Evolutionary conservation across 305 asterid genomes (phyloP), one percentile per base, ranked within the genome.

Genomic region (Nicotiana rustica): DNA sequence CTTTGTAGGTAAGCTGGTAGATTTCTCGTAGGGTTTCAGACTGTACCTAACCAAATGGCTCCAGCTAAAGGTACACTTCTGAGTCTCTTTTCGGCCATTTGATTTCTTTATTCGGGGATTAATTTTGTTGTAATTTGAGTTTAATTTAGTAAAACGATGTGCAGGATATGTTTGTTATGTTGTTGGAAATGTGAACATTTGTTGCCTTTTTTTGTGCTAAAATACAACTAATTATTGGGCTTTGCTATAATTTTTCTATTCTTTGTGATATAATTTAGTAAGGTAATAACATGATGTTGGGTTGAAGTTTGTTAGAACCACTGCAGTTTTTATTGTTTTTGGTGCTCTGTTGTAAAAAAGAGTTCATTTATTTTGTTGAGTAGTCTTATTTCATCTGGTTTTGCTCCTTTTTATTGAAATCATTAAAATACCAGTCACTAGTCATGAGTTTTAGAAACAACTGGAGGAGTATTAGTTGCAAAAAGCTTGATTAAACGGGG

Each of bases 61-160:
- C 91, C 91, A 17, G 85, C 87, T 84, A 91, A 91, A 88, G 89
- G 90, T 88, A 77, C 36, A 70, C 3, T 70, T 44, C 4, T 70
- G 1, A 47, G 19, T 18, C 35, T n/a, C 4, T 19, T 19, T 15
- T 44, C 19, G 35, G 3, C 8, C 4, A n/a, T 66, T 66, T 6
- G 71, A 4, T 25, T 25, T 64, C 1, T 61, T 10, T 64, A 10
- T 4, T 41, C 49, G 49, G 49, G 49, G 49, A 10, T 7, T 10
- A 41, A 1, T 41, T 41, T 41, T 41, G 10, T 10, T 41, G 49
- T 8, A 41, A 1, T 41, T 41, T 41, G 49, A 41, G 49, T 41
- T 41, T 41, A 41, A 7, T 33, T 41, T 41, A 8, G 8, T 10
- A 41, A 41, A 41, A 8, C 12, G 35, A 41, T 8, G 52, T 33